These are phyloP conservation scores for Amaranthus cruentus DNA, from an alignment of 148 eudicot species.

Conservation along the genomic window DNA sequence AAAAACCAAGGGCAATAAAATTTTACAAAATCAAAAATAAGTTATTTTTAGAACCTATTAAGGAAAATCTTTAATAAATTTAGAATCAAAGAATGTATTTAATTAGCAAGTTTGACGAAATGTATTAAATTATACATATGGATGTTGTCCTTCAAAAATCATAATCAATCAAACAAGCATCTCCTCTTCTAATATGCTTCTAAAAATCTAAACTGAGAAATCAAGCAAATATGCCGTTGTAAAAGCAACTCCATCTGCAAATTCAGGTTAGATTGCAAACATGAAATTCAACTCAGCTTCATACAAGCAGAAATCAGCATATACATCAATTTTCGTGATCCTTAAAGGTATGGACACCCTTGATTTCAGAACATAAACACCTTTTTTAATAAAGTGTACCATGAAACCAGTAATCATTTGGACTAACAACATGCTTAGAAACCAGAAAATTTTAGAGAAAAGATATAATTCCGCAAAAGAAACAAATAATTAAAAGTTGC, in stretches of 20 bases:
- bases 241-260: not conserved
- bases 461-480: not conserved
- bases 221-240: not conserved
- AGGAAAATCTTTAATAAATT: too few species aligned
- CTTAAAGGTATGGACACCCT: not conserved
- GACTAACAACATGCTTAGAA: not conserved
- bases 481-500: not conserved
- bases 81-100: too few species aligned
- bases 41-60: too few species aligned
- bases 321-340: not conserved
- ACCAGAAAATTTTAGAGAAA: not conserved
- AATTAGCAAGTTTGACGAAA: not conserved
- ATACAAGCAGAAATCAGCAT: not conserved
- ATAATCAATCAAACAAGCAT: not conserved
- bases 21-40: too few species aligned
- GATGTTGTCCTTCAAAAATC: not conserved
- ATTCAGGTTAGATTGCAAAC: not conserved
- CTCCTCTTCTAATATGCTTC: not conserved
- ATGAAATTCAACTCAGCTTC: not conserved
- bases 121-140: not conserved
- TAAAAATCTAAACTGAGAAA: not conserved
- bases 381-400: not conserved
- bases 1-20: too few species aligned
- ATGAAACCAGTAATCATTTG: not conserved
- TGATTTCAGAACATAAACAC: not conserved